phyloP scores from a whole-genome alignment of 2,329 filamentous ascomycete genomes.

The Aspergillus ochraceoroseus region DNA sequence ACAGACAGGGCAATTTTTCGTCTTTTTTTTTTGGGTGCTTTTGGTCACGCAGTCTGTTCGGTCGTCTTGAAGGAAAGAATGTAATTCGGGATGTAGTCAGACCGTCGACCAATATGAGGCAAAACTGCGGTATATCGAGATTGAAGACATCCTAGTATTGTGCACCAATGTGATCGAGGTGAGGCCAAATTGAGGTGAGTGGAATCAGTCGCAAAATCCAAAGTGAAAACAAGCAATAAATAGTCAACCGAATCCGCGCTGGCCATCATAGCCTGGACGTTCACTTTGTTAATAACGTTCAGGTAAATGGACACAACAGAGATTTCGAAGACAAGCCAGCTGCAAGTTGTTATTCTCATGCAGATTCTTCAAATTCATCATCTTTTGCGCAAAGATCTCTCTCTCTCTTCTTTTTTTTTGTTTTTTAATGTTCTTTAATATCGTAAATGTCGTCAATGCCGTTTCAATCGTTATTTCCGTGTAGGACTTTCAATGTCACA shows the following conservation, averaged over 20 bases:
- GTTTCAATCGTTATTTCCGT: slow-evolving; percentile 32
- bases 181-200: slow-evolving; percentile 4
- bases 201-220: neutral
- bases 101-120: neutral
- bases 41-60: neutral
- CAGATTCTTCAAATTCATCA: slow-evolving; percentile 13
- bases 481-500: slow-evolving; percentile 15
- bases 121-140: neutral
- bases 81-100: neutral
- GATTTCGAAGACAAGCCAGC: too few relatives aligned
- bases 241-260: slow-evolving; percentile 4
- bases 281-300: too few relatives aligned
- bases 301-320: too few relatives aligned
- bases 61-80: slow-evolving; percentile 3
- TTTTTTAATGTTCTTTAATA: slow-evolving; percentile 11
- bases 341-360: slow-evolving; percentile 7
- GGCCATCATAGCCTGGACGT: neutral
- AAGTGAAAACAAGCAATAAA: neutral
- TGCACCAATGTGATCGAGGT: neutral
- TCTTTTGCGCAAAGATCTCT: slow-evolving; percentile 9
- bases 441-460: slow-evolving; percentile 28
- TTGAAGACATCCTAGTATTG: neutral
- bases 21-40: slow-evolving; percentile 5
- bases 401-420: slow-evolving; percentile 13
- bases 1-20: neutral